Conservation (phyloP, 2,329 filamentous ascomycete species). For the Diaporthe citriasiana region DNA sequence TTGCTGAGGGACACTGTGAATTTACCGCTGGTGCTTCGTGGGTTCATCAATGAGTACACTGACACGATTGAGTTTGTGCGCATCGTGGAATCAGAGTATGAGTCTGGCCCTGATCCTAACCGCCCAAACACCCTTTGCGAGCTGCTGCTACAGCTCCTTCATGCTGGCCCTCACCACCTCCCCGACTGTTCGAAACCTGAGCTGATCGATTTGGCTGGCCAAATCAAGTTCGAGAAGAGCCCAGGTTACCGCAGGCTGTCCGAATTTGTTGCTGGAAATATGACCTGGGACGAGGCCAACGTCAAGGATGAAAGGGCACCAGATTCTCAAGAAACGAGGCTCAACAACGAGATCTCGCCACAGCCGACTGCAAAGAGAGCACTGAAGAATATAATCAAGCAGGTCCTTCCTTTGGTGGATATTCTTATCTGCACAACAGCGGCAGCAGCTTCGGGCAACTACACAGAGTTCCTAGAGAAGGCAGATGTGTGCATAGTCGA, state of each 20-base stretch:
- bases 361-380: not conserved
- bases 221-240: fast-evolving
- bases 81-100: not conserved
- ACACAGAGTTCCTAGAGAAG: not conserved
- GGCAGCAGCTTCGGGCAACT: not conserved
- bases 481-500: not conserved
- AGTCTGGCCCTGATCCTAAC: not conserved
- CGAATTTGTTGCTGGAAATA: not conserved
- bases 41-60: not conserved
- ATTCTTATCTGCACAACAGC: not conserved
- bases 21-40: not conserved
- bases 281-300: not conserved
- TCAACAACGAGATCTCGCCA: not conserved
- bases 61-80: not conserved
- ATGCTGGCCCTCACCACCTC: not conserved
- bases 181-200: not conserved
- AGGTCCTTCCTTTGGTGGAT: not conserved
- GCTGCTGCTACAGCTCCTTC: not conserved
- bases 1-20: not conserved
- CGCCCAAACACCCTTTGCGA: not conserved
- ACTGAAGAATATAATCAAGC: not conserved
- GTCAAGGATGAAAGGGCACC: too few species aligned
- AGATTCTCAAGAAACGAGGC: too few species aligned
- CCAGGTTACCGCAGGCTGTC: not conserved
- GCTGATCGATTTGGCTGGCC: not conserved